Conservation (phyloP, 495 filamentous ascomycete genomes). For the Penicillium paxilli region DNA sequence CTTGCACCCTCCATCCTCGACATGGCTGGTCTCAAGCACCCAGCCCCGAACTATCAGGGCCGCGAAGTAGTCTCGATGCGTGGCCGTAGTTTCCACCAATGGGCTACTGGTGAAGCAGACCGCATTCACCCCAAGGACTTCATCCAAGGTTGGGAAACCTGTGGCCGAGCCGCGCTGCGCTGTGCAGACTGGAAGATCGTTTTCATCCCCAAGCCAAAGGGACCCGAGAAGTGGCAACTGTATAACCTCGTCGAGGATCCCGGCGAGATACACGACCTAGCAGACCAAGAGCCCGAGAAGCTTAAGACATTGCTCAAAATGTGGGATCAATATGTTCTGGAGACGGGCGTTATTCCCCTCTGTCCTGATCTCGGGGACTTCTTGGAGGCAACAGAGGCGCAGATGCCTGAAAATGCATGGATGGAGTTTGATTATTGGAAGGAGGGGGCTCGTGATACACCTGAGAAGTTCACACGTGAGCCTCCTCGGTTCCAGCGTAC, state of each 20-base stretch:
- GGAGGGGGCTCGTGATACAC: slow-evolving; percentile 56
- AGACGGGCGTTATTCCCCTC: slow-evolving; percentile 56
- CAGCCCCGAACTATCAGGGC: slow-evolving; percentile 55
- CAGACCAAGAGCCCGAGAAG: slow-evolving; percentile 58
- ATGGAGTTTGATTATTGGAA: slow-evolving; percentile 73
- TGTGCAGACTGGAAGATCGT: slow-evolving; percentile 51
- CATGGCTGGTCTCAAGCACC: slow-evolving; percentile 60
- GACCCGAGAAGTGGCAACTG: slow-evolving; percentile 49
- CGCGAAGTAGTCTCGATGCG: slow-evolving; percentile 60
- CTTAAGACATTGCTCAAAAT: slow-evolving; percentile 48
- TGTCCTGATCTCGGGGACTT: slow-evolving; percentile 44
- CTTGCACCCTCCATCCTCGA: slow-evolving; percentile 60
- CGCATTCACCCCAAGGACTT: slow-evolving; percentile 50
- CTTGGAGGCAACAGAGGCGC: slow-evolving; percentile 59
- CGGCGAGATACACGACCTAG: slow-evolving; percentile 58
- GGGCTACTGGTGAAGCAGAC: slow-evolving; percentile 29
- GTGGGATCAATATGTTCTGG: slow-evolving; percentile 61
- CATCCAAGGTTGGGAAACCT: slow-evolving; percentile 50
- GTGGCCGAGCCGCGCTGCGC: slow-evolving; percentile 44
- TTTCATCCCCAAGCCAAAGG: slow-evolving; percentile 50
- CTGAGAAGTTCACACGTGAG: slow-evolving; percentile 53
- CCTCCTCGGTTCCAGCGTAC: slow-evolving; percentile 52
- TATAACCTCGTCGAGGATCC: slow-evolving; percentile 45
- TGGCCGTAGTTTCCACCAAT: slow-evolving; percentile 50
- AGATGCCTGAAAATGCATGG: slow-evolving; percentile 68